Base-by-base conservation (phyloP, 129 eudicot genomes). In the Flaveria bidentis region DNA sequence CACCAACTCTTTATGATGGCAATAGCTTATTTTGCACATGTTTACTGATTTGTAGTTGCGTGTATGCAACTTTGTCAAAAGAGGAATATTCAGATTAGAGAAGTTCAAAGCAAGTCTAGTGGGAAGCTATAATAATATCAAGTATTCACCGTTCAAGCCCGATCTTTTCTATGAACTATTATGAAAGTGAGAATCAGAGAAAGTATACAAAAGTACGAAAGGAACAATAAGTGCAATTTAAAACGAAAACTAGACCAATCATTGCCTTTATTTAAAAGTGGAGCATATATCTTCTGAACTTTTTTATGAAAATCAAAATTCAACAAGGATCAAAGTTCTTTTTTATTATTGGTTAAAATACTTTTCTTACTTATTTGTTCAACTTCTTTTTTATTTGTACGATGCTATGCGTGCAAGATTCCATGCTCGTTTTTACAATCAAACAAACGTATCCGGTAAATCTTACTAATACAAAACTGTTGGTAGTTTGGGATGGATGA, bases 271-370 rank as follows among this genome's bases (percentile, higher is more conserved):
- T 69, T 58, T 28, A 28, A 81, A 81, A 77, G 88, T 76, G 65
- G 77, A 77, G 88, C 78, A 84, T 84, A 69, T 84, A 57, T 84
- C 68, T 76, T 77, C 46, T 58, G 10, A 77, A 67, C 82, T 72
- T 85, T 64, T 78, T 33, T 55, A 36, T 5, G 65, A 70, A 53
- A 45, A 61, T 74, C 77, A 75, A 62, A 41, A 36, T 39, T 69
- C 58, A 20, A 13, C 70, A 57, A 68, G 45, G 62, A 69, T 49
- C 46, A 16, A 64, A 72, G 67, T 73, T 63, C 1, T 36, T 36
- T 5, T 36, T 5, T 5, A 36, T 5, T 36, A 0, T 5, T 36
- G 7, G 41, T 36, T 36, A 36, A 4, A 36, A 6, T 42, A 53
- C 69, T 73, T 80, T 64, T 80, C 53, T 41, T 71, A 47, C 44